Evolutionary conservation across 371 early-diverging fungal genomes (phyloP).

Genomic region (Syncephalis fuscata): DNA sequence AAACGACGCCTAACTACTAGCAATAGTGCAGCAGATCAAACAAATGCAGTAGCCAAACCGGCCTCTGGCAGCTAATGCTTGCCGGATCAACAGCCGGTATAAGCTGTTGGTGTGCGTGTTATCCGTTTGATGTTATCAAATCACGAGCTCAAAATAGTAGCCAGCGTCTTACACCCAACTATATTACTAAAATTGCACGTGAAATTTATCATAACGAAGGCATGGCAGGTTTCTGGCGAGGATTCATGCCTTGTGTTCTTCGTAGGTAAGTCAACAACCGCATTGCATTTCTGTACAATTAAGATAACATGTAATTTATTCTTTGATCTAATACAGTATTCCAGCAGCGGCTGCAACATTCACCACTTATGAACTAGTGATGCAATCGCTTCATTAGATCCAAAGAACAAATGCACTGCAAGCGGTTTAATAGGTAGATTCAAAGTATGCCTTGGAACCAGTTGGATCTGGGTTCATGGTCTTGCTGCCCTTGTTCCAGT

Average conservation of each 20-base stretch:
- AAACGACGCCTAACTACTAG: slow-evolving; percentile 27
- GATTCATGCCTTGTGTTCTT: slow-evolving; percentile 27
- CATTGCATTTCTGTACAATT: slow-evolving; percentile 2
- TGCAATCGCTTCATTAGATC: slow-evolving; percentile 7
- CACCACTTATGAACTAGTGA: slow-evolving; percentile 53
- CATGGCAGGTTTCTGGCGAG: slow-evolving; percentile 33
- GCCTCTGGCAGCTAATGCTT: slow-evolving; percentile 41
- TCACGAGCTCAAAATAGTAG: slow-evolving; percentile 44
- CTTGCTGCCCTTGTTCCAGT: slow-evolving; percentile 59
- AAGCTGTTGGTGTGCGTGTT: slow-evolving; percentile 63
- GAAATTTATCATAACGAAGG: slow-evolving; percentile 35
- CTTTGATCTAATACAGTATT: too few relatives aligned
- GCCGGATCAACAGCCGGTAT: slow-evolving; percentile 63
- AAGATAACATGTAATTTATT: too few relatives aligned
- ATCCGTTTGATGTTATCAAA: slow-evolving; percentile 73
- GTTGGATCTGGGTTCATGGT: slow-evolving; percentile 6
- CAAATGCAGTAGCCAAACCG: slow-evolving; percentile 23
- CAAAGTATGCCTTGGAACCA: slow-evolving; percentile 8
- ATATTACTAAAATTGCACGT: slow-evolving; percentile 26
- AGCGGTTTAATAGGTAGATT: neutral
- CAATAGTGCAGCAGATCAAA: too few relatives aligned
- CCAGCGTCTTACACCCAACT: slow-evolving; percentile 33
- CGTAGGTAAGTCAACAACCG: neutral
- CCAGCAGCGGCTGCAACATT: slow-evolving; percentile 67
- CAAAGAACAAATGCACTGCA: too few relatives aligned